A percentile compares a stretch with the other conserved stretches of the same genome.
Evolutionary conservation across 2,329 filamentous ascomycete species (phyloP).

Genomic region (Lithohypha guttulata): DNA sequence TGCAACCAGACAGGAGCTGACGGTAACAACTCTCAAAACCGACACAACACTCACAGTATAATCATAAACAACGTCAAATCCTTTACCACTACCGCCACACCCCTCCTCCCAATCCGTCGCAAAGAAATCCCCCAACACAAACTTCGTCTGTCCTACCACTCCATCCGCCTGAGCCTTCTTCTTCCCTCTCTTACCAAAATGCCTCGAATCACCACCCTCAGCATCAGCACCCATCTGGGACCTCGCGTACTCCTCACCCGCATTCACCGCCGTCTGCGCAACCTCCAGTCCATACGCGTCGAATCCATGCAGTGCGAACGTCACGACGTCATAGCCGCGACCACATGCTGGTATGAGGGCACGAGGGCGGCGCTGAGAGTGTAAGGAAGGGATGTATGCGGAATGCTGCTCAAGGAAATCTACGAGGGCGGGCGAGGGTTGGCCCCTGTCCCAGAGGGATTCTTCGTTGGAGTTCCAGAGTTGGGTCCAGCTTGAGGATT

Average conservation of each 20-base stretch:
- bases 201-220: conserved; percentile 12
- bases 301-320: conserved; percentile 26
- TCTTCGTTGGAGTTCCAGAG: conserved; percentile 23
- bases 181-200: conserved; percentile 13
- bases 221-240: conserved; percentile 16
- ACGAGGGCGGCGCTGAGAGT: conserved; percentile 20
- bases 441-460: conserved; percentile 26
- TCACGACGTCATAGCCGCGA: conserved; percentile 26
- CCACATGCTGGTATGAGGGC: conserved; percentile 28
- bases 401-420: conserved; percentile 23
- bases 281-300: conserved; percentile 26
- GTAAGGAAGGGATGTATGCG: conserved; percentile 15
- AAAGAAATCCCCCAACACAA: conserved; percentile 59
- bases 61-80: conserved; percentile 57
- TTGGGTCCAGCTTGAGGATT: conserved; percentile 16
- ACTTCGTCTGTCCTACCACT: conserved; percentile 40
- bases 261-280: conserved; percentile 21
- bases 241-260: conserved; percentile 19
- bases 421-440: conserved; percentile 24
- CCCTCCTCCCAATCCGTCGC: conserved; percentile 43
- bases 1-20: too few species aligned
- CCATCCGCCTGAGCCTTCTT: background rate
- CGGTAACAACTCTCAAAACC: background rate
- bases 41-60: conserved; percentile 45
- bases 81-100: conserved; percentile 24